These are phyloP conservation scores for Lasiosphaeria hispida DNA, from an alignment of 495 filamentous ascomycete genomes.

Conservation along the genomic window DNA sequence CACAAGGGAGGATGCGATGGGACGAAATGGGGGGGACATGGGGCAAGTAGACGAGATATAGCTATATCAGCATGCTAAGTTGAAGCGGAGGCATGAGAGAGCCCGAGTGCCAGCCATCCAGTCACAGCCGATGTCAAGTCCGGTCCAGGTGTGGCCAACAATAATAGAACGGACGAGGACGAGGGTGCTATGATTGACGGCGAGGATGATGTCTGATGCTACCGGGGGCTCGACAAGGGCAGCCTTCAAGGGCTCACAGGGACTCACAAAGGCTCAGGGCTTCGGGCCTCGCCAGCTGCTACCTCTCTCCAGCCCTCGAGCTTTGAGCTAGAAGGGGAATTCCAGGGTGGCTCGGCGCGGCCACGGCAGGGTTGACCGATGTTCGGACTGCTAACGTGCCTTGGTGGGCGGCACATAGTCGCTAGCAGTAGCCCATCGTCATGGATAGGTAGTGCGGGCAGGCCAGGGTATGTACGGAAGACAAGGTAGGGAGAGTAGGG, in stretches of 20 bases:
- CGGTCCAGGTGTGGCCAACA: slow-evolving; percentile 10
- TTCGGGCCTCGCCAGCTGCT: not conserved
- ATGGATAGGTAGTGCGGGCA: slow-evolving; percentile 6
- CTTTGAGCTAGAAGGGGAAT: too few species aligned
- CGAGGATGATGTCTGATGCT: slow-evolving; percentile 24
- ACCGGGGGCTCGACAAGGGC: slow-evolving; percentile 9
- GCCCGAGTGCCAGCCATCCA: slow-evolving; percentile 17
- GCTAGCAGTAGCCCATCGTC: slow-evolving; percentile 8
- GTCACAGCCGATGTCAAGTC: slow-evolving; percentile 12
- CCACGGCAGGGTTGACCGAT: slow-evolving; percentile 2
- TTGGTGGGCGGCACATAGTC: slow-evolving; percentile 2
- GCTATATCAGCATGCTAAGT: slow-evolving; percentile 28
- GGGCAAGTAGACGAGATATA: slow-evolving; percentile 24
- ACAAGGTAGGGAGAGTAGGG: slow-evolving; percentile 1
- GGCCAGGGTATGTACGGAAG: slow-evolving; percentile 7
- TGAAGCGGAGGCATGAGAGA: slow-evolving; percentile 9
- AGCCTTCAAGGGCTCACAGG: not conserved
- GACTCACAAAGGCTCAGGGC: not conserved
- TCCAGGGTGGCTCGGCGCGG: slow-evolving; percentile 9
- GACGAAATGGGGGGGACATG: slow-evolving; percentile 18
- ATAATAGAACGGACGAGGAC: slow-evolving; percentile 21
- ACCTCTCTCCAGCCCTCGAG: not conserved
- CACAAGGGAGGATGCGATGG: slow-evolving; percentile 26
- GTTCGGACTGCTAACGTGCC: slow-evolving; percentile 15
- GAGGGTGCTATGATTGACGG: slow-evolving; percentile 30